phyloP scores from a whole-genome alignment of 805 yeast genomes.

The Saccharomyces jurei region DNA sequence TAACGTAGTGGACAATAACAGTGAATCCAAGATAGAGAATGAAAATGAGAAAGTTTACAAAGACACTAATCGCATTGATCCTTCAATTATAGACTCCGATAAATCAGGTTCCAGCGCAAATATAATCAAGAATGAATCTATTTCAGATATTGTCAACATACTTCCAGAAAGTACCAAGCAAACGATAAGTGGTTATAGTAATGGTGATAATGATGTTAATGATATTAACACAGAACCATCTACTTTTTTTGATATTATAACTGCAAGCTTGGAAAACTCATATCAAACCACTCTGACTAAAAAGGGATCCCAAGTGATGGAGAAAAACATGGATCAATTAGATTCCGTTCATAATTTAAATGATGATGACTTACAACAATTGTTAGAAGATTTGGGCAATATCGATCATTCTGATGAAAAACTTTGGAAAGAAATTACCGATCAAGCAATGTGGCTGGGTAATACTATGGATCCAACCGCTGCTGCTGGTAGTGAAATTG shows the following conservation, averaged over 20 bases:
- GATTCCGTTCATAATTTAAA: constrained; percentile 29
- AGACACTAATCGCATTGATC: neutral
- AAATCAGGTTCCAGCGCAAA: neutral
- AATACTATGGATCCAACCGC: constrained; percentile 30
- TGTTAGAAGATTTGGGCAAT: constrained; percentile 26
- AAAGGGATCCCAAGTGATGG: constrained; percentile 16
- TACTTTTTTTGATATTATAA: constrained; percentile 13
- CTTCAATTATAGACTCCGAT: neutral
- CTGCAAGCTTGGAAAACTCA: constrained; percentile 11
- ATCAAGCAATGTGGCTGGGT: constrained; percentile 69
- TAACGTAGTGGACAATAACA: constrained; percentile 9
- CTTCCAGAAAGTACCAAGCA: neutral
- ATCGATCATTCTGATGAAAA: constrained; percentile 39
- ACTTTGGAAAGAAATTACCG: constrained; percentile 71
- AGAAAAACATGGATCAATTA: constrained; percentile 24
- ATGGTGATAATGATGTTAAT: neutral
- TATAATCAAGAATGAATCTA: neutral
- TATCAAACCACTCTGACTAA: constrained; percentile 10
- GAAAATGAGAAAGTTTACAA: neutral
- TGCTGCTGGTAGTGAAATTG: constrained; percentile 19
- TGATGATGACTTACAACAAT: constrained; percentile 30
- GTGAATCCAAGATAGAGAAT: neutral
- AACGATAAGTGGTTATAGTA: neutral
- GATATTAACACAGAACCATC: constrained; percentile 9
- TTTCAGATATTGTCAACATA: neutral